Conservation (phyloP, 176 grass and related monocot genomes). For the Oryza meridionalis region DNA sequence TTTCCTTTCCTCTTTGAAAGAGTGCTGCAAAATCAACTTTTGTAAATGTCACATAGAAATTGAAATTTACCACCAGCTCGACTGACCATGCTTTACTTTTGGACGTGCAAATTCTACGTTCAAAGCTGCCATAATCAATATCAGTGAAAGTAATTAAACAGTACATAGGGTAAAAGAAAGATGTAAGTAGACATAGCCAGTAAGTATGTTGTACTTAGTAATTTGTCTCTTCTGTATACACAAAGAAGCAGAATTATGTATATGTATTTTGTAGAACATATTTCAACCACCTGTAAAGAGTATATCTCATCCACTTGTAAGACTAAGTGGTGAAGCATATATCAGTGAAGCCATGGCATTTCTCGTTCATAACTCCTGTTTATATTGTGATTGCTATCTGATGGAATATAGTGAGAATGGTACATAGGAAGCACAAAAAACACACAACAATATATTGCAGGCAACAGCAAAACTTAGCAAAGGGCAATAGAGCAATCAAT, state of each 20-base stretch:
- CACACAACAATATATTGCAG: conserved; percentile 1
- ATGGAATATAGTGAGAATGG: background rate
- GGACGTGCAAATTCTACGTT: conserved; percentile 28
- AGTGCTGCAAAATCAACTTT: conserved; percentile 28
- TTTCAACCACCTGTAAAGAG: conserved; percentile 14
- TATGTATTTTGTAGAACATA: conserved; percentile 15
- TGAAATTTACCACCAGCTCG: background rate
- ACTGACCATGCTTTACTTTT: conserved; percentile 22
- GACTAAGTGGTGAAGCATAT: conserved; percentile 43
- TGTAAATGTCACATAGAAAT: conserved; percentile 35
- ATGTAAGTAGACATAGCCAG: conserved; percentile 22
- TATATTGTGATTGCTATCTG: background rate
- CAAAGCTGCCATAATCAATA: conserved; percentile 19
- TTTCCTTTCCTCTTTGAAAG: conserved; percentile 61
- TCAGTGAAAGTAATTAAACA: conserved; percentile 35
- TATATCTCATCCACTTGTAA: conserved; percentile 49
- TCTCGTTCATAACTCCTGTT: background rate
- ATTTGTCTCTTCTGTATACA: conserved; percentile 38
- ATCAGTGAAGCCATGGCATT: background rate
- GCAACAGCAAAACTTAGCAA: conserved; percentile 20
- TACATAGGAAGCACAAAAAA: background rate
- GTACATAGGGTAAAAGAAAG: background rate
- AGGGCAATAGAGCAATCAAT: background rate
- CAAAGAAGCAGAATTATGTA: conserved; percentile 35
- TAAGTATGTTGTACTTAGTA: background rate